Evolutionary conservation across 2,329 filamentous ascomycete species (phyloP), one percentile per base, ranked within the genome.

Genomic region (Metarhizium brunneum): DNA sequence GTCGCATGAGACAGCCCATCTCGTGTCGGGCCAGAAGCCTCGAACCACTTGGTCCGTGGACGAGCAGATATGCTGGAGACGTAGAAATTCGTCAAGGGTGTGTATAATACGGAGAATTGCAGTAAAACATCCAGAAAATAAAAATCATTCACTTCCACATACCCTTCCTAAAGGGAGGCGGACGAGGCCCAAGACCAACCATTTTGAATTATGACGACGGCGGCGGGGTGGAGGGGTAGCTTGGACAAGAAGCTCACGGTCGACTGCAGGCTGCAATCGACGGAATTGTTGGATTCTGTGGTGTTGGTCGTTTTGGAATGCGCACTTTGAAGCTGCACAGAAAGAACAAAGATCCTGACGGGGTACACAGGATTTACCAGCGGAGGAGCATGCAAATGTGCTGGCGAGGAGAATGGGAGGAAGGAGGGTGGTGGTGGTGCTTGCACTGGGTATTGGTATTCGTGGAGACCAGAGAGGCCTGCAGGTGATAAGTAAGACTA

Each of bases 121-220:
- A 51, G 4, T 29, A 10, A 50, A 25, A 52, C 36, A 56, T 57
- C 29, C 10, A 2, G 18, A 42, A 14, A 55, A 13, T 14, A 13
- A 45, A 29, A 6, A 35, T 25, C 11, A 48, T 36, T 18, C 49
- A 50, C 35, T 47, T 42, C n/a, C 51, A 80, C 83, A 71, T 81
- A 88, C 88, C 88, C 81, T 88, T 90, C 63, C 76, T 73, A 64
- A 73, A 75, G 63, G 75, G 75, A 61, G 74, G 75, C 67, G 71
- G 74, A 67, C 75, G 73, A 64, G 76, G 75, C 69, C 76, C 76
- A 59, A 78, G 69, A 61, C 75, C 75, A 64, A 78, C 76, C 76
- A 79, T 79, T 66, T 69, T 76, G 69, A 60, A 56, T 25, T 56
- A 60, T 52, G 64, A 56, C 57, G 62, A 62, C 68, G 61, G 63